Evolutionary conservation across 192 early-diverging fungal genomes (phyloP).

Genomic region (Piromyces finnis): DNA sequence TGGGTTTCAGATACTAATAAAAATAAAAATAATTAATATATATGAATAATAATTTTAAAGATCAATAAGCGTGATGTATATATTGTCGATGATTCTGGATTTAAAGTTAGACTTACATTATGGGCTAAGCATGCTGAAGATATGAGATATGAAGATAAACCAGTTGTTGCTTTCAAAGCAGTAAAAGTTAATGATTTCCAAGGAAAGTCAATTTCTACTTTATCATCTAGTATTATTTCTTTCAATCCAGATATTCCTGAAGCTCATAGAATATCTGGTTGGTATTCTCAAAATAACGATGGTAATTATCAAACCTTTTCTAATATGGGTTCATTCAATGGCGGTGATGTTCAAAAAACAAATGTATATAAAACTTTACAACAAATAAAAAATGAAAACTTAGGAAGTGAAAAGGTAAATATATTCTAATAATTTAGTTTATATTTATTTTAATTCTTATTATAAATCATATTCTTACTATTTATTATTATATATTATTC

Average conservation of each 20-base stretch:
- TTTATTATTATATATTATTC: too few relatives aligned
- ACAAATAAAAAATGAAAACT: constrained; percentile 44
- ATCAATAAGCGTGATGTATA: constrained; percentile 66
- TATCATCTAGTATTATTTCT: constrained; percentile 17
- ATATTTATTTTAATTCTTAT: background rate
- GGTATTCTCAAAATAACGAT: constrained; percentile 22
- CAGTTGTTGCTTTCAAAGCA: constrained; percentile 71
- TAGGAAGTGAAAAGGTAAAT: constrained; percentile 46
- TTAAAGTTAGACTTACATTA: constrained; percentile 55
- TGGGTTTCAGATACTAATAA: too few relatives aligned
- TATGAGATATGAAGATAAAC: constrained; percentile 21
- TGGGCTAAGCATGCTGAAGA: constrained; percentile 71
- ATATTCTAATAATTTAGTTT: background rate
- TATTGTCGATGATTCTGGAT: constrained; percentile 57
- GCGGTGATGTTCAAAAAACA: constrained; percentile 6
- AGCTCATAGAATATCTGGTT: constrained; percentile 49
- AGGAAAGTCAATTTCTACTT: constrained; percentile 36
- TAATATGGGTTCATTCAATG: constrained; percentile 8
- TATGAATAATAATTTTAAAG: too few relatives aligned
- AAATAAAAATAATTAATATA: too few relatives aligned
- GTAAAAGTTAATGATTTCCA: constrained; percentile 74
- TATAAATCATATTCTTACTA: too few relatives aligned
- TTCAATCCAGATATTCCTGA: constrained; percentile 64
- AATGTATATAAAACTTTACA: constrained; percentile 41
- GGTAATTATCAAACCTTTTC: constrained; percentile 20